Base-by-base conservation (phyloP, 73 alveolate species). In the Tetrahymena elliotti region DNA sequence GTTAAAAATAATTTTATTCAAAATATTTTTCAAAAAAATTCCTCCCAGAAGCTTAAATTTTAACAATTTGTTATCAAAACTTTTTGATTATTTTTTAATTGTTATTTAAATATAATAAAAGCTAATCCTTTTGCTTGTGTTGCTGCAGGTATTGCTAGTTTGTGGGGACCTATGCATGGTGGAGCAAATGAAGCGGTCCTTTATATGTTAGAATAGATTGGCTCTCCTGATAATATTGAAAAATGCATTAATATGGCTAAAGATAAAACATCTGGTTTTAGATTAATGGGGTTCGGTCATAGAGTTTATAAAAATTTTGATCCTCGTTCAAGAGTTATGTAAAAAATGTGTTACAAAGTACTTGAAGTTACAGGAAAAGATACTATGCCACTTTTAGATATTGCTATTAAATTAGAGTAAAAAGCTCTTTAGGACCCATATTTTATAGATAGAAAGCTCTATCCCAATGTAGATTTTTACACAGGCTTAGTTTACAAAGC, bases 151-250 rank as follows among this genome's bases (percentile, higher is more conserved):
- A 98, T 99, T 9, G 99, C 99, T 6, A 95, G 99, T n/a, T 94
- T 99, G 40, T 99, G 99, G 99, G 99, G 99, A 82, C 99, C 99
- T 34, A 98, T 98, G 34, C 99, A 99, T 83, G 99, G 99, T n/a
- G 99, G 99, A 10, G 99, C 99, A 35, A 98, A 98, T 84, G 99
- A 98, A 94, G 99, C 99, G 24, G 99, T 97, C 13, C 94, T 98
- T 11, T 84, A 96, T 34, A 98, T 98, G 99, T 98, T 98, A 35
- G 97, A 96, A 41, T 98, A 97, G 93, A 97, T 98, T 3, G 98
- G 98, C 2, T 93, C 95, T 31, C 82, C 34, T 35, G 98, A 97
- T 11, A 93, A 96, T 93, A 95, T 98, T 84, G 97, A 96, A 22
- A 84, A 97, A 93, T 98, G 93, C 93, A 93, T 98, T 36, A 95